Conservation (phyloP, 2,329 filamentous ascomycete species). For the Aspergillus puulaauensis region DNA sequence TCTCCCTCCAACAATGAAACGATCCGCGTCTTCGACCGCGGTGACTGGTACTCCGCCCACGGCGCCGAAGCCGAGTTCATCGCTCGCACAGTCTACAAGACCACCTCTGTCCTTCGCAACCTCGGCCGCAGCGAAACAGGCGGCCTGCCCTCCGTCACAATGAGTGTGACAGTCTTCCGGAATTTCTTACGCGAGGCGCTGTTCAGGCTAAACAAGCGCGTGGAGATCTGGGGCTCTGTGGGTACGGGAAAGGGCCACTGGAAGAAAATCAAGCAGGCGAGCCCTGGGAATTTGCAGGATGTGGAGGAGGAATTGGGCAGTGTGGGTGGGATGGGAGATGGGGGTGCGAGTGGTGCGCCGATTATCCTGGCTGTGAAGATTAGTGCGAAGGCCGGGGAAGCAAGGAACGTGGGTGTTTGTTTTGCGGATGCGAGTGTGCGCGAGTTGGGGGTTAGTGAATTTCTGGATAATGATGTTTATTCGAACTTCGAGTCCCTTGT, state of each 20-base stretch:
- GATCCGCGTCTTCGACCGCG: conserved; percentile 87
- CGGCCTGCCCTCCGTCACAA: conserved; percentile 89
- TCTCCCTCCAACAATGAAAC: conserved; percentile 46
- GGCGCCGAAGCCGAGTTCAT: conserved; percentile 49
- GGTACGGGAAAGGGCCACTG: conserved; percentile 77
- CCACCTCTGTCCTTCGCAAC: conserved; percentile 89
- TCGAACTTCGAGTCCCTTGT: conserved; percentile 96
- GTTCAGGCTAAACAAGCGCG: conserved; percentile 82
- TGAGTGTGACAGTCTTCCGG: conserved; percentile 91
- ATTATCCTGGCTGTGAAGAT: conserved; percentile 96
- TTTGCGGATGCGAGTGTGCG: conserved; percentile 96
- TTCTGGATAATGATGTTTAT: conserved; percentile 97
- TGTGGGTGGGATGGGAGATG: conserved; percentile 29
- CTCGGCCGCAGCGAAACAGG: conserved; percentile 80
- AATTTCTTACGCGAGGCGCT: conserved; percentile 94
- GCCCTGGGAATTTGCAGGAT: conserved; percentile 93
- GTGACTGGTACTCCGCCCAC: conserved; percentile 83
- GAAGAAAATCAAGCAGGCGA: conserved; percentile 89
- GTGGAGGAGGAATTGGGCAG: conserved; percentile 90
- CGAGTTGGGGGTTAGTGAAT: conserved; percentile 94
- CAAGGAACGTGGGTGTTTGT: conserved; percentile 85
- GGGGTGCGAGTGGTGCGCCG: conserved; percentile 79
- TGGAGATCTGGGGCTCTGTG: conserved; percentile 83
- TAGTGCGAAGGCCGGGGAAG: conserved; percentile 80
- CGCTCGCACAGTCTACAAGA: conserved; percentile 81